These are phyloP conservation scores for Pleurotus djamor DNA, from an alignment of 768 basidiomycete genomes.

Conservation along the genomic window DNA sequence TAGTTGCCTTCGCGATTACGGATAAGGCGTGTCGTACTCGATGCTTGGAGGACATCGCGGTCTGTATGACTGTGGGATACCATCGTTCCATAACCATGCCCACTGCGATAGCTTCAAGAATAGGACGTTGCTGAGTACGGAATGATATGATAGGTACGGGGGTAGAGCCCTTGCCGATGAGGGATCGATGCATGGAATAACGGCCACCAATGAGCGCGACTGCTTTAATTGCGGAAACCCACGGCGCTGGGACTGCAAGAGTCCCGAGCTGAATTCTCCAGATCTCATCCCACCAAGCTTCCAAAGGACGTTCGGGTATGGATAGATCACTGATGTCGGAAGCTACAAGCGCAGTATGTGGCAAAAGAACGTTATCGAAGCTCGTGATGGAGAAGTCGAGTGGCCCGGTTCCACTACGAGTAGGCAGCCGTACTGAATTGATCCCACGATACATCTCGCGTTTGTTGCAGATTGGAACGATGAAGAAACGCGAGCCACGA, in stretches of 20 bases:
- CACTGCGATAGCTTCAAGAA: slow-evolving; percentile 50
- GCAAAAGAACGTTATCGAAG: slow-evolving; percentile 53
- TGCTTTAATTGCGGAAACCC: slow-evolving; percentile 50
- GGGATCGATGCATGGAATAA: slow-evolving; percentile 54
- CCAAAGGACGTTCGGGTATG: slow-evolving; percentile 34
- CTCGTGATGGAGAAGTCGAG: slow-evolving; percentile 57
- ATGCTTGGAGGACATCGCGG: slow-evolving; percentile 38
- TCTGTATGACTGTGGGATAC: slow-evolving; percentile 34
- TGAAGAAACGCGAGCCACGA: slow-evolving; percentile 49
- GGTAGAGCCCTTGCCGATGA: slow-evolving; percentile 38
- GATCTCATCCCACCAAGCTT: slow-evolving; percentile 55
- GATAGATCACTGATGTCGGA: slow-evolving; percentile 39
- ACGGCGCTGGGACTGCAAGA: slow-evolving; percentile 45
- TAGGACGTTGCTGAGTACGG: slow-evolving; percentile 63
- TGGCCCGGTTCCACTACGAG: slow-evolving; percentile 50
- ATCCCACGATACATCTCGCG: slow-evolving; percentile 53
- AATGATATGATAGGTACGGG: slow-evolving; percentile 58
- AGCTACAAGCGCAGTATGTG: slow-evolving; percentile 45
- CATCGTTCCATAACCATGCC: slow-evolving; percentile 49
- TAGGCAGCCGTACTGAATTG: slow-evolving; percentile 45
- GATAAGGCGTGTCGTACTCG: slow-evolving; percentile 55
- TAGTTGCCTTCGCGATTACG: slow-evolving; percentile 53
- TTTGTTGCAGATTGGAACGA: slow-evolving; percentile 54
- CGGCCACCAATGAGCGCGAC: slow-evolving; percentile 54
- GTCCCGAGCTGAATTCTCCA: slow-evolving; percentile 57